Evolutionary conservation across 1,284 basidiomycete species (phyloP), one percentile per base, ranked within the genome.

Genomic region (Ustanciosporium gigantosporum): DNA sequence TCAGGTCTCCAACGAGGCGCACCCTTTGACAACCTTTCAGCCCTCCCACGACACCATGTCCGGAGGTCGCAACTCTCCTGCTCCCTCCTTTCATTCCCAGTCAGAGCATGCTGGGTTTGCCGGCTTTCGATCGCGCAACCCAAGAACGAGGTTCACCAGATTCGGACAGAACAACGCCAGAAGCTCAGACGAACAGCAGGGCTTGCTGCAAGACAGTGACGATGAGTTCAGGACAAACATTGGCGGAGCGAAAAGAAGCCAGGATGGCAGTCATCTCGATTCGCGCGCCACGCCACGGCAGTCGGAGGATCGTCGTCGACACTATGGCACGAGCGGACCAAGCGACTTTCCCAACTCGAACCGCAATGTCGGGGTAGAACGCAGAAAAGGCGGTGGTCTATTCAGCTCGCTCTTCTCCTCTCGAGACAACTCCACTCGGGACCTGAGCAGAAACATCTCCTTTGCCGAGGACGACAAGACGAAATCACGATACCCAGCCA

Each of bases 401-500:
- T 50, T 64, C 16, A 46, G 49, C 4, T 57, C 53, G 3, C 39
- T 57, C 9, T 64, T 64, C 32, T 31, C 37, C 1, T 43, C 60
- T 4, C 57, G 37, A 11, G 61, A 60, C 13, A 25, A 37, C 5
- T 13, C 41, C 0, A 31, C 36, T n/a, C 51, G 50, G 16, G 56
- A 65, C 19, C 44, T 46, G 15, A 55, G 56, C 50, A 46, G 61
- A 20, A 56, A 46, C 21, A 51, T 65, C 31, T 47, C 50, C 13
- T 31, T 65, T 11, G 56, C 43, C 25, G 61, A 65, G 35, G 41
- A 46, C 8, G 61, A 60, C 29, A 37, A 29, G 3, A 36, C 46
- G 14, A 47, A 73, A 16, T 72, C 79, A 1, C 62, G 66, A 16
- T 82, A 77, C 46, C 81, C 83, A 0, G 70, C 91, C 23, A 99